These are phyloP conservation scores for Podospora pseudocomata DNA, from an alignment of 495 filamentous ascomycete genomes.

Conservation along the genomic window DNA sequence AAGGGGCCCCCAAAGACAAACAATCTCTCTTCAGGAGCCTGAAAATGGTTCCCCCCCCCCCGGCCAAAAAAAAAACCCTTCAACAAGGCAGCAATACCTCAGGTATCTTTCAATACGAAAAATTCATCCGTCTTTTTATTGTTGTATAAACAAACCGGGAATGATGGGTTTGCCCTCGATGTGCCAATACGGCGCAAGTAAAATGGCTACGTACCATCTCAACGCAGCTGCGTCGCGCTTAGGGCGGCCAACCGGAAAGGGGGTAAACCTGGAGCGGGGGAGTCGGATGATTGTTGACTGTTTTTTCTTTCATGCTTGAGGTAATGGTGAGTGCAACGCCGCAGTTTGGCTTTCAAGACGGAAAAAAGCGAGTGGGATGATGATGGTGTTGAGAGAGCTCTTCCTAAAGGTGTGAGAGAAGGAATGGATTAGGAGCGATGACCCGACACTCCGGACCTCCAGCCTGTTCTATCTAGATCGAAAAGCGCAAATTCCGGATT, in stretches of 20 bases:
- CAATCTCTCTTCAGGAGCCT: neutral
- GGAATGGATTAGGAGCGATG: neutral
- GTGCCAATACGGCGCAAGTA: neutral
- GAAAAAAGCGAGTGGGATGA: neutral
- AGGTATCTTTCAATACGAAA: neutral
- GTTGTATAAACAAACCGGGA: neutral
- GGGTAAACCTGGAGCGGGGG: neutral
- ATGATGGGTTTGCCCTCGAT: neutral
- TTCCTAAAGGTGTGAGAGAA: neutral
- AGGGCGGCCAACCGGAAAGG: neutral
- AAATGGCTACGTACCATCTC: neutral
- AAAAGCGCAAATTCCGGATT: neutral
- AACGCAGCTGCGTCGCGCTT: neutral
- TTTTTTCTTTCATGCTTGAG: neutral
- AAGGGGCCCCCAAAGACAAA: neutral
- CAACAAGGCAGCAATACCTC: neutral
- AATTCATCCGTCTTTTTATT: neutral
- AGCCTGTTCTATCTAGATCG: neutral
- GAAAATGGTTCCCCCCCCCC: neutral
- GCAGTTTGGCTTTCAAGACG: neutral
- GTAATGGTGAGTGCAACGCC: neutral
- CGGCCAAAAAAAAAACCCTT: neutral
- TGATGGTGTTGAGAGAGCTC: neutral
- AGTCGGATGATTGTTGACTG: neutral
- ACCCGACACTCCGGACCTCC: too few species aligned